phyloP scores from a whole-genome alignment of 1,139 yeast genomes.

The Yamadazyma spencermartinsiae region DNA sequence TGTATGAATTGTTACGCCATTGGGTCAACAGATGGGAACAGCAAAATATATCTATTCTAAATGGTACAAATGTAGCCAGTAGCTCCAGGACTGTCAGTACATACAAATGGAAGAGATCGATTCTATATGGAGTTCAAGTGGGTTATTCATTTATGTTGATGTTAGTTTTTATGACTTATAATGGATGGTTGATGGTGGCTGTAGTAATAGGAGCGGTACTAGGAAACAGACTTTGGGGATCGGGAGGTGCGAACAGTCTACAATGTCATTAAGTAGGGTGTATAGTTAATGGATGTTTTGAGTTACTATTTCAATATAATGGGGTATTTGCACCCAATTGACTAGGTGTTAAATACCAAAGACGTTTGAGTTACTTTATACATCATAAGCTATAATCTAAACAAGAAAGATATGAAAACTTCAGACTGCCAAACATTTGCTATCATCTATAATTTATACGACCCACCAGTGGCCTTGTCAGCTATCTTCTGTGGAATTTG shows the following conservation, averaged over 20 bases:
- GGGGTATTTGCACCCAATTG: no score
- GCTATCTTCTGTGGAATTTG: constrained; percentile 29
- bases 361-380: no score
- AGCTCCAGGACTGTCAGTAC: constrained; percentile 16
- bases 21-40: constrained; percentile 34
- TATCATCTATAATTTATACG: constrained; percentile 15
- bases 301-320: no score
- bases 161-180: constrained; percentile 83
- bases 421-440: no score
- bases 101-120: constrained; percentile 35
- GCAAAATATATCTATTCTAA: constrained; percentile 14
- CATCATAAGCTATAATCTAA: no score
- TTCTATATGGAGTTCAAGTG: constrained; percentile 68
- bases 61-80: constrained; percentile 18
- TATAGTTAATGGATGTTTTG: no score
- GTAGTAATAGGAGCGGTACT: constrained; percentile 67
- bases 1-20: constrained; percentile 60
- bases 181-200: constrained; percentile 80
- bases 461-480: constrained; percentile 21
- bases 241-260: constrained; percentile 31
- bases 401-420: neutral
- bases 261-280: constrained; percentile 54
- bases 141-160: constrained; percentile 75
- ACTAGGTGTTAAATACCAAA: no score
- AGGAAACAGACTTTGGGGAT: constrained; percentile 66